A percentile compares a stretch with the other conserved stretches of the same genome.
These are phyloP conservation scores for Phycomyces nitens DNA, from an alignment of 192 early-diverging fungal species.

Conservation along the genomic window DNA sequence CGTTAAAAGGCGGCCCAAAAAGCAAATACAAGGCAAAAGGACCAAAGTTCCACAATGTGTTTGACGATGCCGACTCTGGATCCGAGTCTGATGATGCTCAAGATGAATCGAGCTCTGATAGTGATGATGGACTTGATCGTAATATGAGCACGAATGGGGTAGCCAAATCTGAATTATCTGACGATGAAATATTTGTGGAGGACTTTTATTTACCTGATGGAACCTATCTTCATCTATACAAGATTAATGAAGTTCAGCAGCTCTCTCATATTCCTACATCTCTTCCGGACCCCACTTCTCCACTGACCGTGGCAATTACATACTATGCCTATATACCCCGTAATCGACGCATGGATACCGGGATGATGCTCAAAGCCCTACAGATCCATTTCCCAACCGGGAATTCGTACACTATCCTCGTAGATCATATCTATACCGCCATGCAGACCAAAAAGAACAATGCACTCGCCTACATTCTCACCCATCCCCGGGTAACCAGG, in stretches of 20 bases:
- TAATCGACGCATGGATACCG: neutral
- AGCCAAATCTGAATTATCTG: neutral
- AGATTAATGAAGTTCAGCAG: neutral
- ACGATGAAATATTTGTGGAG: neutral
- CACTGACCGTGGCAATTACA: slow-evolving; percentile 5
- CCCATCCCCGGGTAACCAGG: slow-evolving; percentile 2
- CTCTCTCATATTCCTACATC: neutral
- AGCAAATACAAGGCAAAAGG: neutral
- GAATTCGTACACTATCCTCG: slow-evolving; percentile 8
- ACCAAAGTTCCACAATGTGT: neutral
- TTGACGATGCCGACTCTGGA: slow-evolving; percentile 3
- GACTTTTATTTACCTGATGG: neutral
- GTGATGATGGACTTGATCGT: neutral
- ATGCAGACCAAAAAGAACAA: neutral
- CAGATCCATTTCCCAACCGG: slow-evolving; percentile 1
- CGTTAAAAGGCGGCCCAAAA: neutral
- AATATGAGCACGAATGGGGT: neutral
- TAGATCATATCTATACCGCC: neutral
- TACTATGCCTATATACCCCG: neutral
- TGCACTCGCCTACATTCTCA: slow-evolving; percentile 7
- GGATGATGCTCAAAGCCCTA: slow-evolving; percentile 6
- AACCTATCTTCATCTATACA: neutral
- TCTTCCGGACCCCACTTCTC: neutral
- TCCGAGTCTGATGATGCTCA: neutral
- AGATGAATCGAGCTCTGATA: neutral